Conservation (phyloP, 2,329 filamentous ascomycete species). For the Gnomoniopsis smithogilvyi region DNA sequence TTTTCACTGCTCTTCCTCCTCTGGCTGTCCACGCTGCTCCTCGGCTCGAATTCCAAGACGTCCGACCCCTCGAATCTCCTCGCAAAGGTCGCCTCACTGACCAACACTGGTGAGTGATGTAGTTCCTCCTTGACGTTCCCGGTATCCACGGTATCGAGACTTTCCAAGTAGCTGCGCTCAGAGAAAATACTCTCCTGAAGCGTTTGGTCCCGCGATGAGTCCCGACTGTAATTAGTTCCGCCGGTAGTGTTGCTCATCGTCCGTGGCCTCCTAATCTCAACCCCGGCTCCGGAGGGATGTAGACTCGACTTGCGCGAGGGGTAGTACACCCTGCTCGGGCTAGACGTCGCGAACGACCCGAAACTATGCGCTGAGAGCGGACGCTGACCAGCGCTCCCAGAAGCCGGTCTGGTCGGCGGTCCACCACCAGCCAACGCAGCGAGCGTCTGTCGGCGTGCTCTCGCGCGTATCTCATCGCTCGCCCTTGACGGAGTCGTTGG, state of each 20-base stretch:
- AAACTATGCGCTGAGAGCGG: constrained; percentile 13
- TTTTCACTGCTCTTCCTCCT: not conserved
- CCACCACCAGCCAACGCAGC: not conserved
- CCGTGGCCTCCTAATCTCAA: not conserved
- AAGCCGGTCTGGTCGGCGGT: not conserved
- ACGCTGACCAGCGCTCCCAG: not conserved
- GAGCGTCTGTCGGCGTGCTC: constrained; percentile 8
- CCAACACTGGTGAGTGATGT: not conserved
- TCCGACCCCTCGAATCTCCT: constrained; percentile 1
- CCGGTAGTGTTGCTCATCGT: not conserved
- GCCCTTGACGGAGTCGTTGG: constrained; percentile 17
- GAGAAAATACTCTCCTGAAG: constrained; percentile 16
- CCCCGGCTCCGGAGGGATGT: not conserved
- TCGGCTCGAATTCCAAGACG: not conserved
- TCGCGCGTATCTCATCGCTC: constrained; percentile 26
- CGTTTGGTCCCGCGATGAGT: constrained; percentile 15
- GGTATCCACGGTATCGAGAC: constrained; percentile 8
- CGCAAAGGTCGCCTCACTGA: constrained; percentile 1
- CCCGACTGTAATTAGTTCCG: constrained; percentile 3
- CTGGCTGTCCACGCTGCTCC: not conserved
- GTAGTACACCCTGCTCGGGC: constrained; percentile 1
- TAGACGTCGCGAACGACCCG: constrained; percentile 10
- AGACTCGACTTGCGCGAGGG: constrained; percentile 11
- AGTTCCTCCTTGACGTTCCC: not conserved
- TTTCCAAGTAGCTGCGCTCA: constrained; percentile 11